These are phyloP conservation scores for Leccinum fibrillosum DNA, from an alignment of 768 basidiomycete genomes.

Conservation along the genomic window DNA sequence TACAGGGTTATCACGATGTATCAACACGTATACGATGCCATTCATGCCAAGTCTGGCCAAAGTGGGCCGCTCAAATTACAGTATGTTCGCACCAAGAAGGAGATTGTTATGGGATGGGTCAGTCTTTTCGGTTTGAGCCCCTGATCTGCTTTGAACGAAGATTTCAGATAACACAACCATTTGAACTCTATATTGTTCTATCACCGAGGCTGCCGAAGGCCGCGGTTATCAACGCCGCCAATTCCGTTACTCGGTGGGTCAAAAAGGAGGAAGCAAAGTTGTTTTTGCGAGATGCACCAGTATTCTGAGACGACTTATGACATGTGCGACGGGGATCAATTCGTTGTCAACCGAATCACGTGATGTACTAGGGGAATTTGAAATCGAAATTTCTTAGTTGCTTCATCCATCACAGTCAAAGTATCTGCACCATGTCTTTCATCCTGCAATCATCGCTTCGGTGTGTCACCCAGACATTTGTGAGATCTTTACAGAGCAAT, in stretches of 20 bases:
- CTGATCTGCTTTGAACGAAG: neutral
- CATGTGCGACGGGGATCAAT: neutral
- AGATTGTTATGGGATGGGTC: slow-evolving; percentile 95
- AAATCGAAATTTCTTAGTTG: slow-evolving; percentile 3
- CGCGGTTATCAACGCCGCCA: slow-evolving; percentile 84
- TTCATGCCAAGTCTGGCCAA: slow-evolving; percentile 89
- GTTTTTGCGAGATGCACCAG: slow-evolving; percentile 87
- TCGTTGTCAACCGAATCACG: slow-evolving; percentile 9
- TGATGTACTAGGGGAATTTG: slow-evolving; percentile 12
- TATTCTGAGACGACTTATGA: slow-evolving; percentile 51
- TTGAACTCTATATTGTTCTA: slow-evolving; percentile 85
- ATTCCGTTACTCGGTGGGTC: slow-evolving; percentile 87
- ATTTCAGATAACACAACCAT: slow-evolving; percentile 83
- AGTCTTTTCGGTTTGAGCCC: slow-evolving; percentile 22
- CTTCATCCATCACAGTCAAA: neutral
- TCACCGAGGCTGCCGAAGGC: slow-evolving; percentile 86
- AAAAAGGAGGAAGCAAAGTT: slow-evolving; percentile 80
- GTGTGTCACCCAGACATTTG: slow-evolving; percentile 16
- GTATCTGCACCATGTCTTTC: slow-evolving; percentile 19
- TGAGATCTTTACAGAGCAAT: slow-evolving; percentile 33
- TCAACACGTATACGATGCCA: slow-evolving; percentile 80
- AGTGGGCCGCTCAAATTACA: slow-evolving; percentile 79
- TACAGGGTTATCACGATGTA: slow-evolving; percentile 80
- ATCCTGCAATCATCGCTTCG: slow-evolving; percentile 18
- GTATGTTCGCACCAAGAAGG: slow-evolving; percentile 80